Percentiles rank a stretch among this genome's conserved stretches.
These are phyloP conservation scores for Phanerochaete carnosa DNA, from an alignment of 768 basidiomycete genomes.

Conservation along the genomic window DNA sequence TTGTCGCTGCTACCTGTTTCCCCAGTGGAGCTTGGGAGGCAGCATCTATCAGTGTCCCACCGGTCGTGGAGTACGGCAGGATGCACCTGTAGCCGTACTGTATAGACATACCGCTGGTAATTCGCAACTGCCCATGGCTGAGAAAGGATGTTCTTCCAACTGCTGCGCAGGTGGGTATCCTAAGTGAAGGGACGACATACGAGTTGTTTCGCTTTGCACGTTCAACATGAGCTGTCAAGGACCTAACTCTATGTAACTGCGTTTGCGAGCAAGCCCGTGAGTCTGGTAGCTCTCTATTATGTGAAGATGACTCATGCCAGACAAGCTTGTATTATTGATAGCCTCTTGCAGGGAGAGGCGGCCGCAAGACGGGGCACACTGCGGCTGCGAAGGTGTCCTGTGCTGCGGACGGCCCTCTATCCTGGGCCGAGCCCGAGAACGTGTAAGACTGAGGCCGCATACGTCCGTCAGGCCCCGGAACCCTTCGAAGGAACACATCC, in stretches of 20 bases:
- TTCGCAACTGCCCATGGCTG: background rate
- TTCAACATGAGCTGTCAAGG: background rate
- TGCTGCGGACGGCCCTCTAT: background rate
- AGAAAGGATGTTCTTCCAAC: background rate
- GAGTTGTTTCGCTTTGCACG: background rate
- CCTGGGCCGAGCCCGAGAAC: background rate
- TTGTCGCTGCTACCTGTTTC: background rate
- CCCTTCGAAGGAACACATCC: background rate
- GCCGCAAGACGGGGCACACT: background rate
- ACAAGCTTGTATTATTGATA: background rate
- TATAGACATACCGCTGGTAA: background rate
- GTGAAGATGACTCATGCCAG: background rate
- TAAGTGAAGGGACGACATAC: background rate
- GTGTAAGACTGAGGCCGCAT: background rate
- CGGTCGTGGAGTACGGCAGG: background rate
- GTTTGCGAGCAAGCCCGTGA: background rate
- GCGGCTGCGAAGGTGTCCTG: background rate
- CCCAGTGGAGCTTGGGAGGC: background rate
- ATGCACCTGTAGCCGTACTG: background rate
- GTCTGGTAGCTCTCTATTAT: background rate
- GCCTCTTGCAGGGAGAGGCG: background rate
- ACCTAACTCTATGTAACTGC: background rate
- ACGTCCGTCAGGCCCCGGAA: background rate
- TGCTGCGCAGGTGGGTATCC: background rate
- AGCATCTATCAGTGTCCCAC: background rate